Base-by-base conservation (phyloP, 2,329 filamentous ascomycete species). In the Blumeria hordei region DNA sequence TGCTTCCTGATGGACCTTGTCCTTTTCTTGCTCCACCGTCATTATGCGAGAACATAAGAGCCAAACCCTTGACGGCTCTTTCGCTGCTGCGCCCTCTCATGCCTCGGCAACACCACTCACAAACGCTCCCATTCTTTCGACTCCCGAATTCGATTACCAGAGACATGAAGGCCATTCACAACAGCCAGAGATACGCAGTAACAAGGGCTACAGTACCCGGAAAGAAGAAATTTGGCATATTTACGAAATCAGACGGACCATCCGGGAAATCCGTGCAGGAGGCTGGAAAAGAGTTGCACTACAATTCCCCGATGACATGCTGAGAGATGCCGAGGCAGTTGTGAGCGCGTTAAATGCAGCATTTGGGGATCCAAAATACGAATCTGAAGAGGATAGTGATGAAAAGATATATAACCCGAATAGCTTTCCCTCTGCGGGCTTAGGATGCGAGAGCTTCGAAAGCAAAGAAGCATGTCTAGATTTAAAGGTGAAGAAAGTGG, bases 301-400 rank as follows among this genome's bases (percentile, higher is more conserved):
- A n/a, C 92, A 98, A 65, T 96, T 98, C 62, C 90, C 92, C 0
- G 92, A 98, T 69, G 75, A 82, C 33, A 94, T 96, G 86, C 75
- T 98, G 0, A 73, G 77, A 0, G 88, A 98, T 72, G 86, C 85
- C 8, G 83, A 87, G 5, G 75, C 83, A 56, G 85, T 95, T 0
- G 87, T 83, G 56, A 78, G 81, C 55, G 70, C 78, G 0, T 68
- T 94, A 58, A 72, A 71, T 55, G 68, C 70, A 47, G 75, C 73
- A 0, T 64, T 83, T 18, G 6, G 54, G 49, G 55, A 32, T 37
- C 9, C 21, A 4, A 28, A 28, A 28, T 28, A 28, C 21, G 21
- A 28, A 2, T 28, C 4, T 28, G 21, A 16, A 21, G 36, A 34
- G 53, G 9, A 41, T 41, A 55, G 60, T 16, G 60, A 62, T 18